These are phyloP conservation scores for Aspergillus sp. DNA, from an alignment of 2,329 filamentous ascomycete species.

Conservation along the genomic window DNA sequence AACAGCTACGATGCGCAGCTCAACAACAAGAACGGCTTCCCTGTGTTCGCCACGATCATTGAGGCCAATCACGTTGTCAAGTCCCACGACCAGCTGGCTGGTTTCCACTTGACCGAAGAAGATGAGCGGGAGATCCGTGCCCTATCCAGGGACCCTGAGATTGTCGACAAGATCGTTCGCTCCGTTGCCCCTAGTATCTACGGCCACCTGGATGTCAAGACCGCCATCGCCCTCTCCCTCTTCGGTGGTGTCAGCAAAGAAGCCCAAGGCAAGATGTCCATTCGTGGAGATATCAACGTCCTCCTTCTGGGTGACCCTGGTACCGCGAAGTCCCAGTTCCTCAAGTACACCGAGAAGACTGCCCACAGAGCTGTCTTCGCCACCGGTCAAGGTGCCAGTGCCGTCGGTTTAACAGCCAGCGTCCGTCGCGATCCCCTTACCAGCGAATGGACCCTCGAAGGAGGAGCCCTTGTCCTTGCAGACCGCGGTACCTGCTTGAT, in stretches of 20 bases:
- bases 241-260: conserved; percentile 94
- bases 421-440: conserved; percentile 94
- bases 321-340: conserved; percentile 94
- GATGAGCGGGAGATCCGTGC: conserved; percentile 89
- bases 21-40: conserved; percentile 98
- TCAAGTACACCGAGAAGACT: conserved; percentile 98
- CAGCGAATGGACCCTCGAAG: conserved; percentile 95
- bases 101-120: conserved; percentile 91
- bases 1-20: conserved; percentile 98
- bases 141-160: conserved; percentile 83
- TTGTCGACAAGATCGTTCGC: conserved; percentile 87
- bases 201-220: conserved; percentile 95
- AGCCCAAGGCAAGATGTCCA: conserved; percentile 82
- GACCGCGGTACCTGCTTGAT: conserved; percentile 95
- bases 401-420: conserved; percentile 94
- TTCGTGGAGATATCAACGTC: conserved; percentile 97
- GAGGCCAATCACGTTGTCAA: conserved; percentile 98
- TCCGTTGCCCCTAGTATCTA: conserved; percentile 98
- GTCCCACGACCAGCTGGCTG: conserved; percentile 93
- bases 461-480: conserved; percentile 89
- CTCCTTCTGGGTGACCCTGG: conserved; percentile 93
- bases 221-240: conserved; percentile 86
- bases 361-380: conserved; percentile 96
- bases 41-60: conserved; percentile 94
- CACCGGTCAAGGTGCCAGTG: conserved; percentile 93